Base-by-base conservation (phyloP, 208 protist genomes). In the Leishmania martiniquensis region DNA sequence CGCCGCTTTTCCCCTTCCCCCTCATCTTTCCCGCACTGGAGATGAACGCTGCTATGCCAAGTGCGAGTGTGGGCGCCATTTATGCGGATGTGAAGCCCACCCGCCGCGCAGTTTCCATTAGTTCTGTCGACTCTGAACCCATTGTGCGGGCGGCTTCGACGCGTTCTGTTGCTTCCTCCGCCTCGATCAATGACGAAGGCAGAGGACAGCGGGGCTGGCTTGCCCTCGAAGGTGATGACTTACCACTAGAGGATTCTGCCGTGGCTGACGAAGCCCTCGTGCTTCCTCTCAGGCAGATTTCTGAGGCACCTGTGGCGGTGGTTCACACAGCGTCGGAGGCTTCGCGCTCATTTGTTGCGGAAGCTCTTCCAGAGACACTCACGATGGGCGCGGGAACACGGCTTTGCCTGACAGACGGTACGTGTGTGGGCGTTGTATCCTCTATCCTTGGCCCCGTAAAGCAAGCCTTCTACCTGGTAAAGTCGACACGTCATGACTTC, bases 41-140 rank as follows among this genome's bases (percentile, higher is more conserved):
- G 70, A 82, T 80, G 84, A 81, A 78, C 47, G n/a, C 47, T n/a
- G 55, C 77, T 69, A 65, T 66, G 4, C 52, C 75, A 17, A 75
- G 72, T 37, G 54, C 76, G 1, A 45, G 47, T 25, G 70, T 84
- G 3, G 80, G 80, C 49, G 67, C 55, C 54, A 82, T 83, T 75
- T 84, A 81, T 73, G 80, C 75, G 15, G 83, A 89, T 59, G 75
- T 89, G 9, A 80, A 84, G 57, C 86, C 88, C 15, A 62, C 74
- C 2, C 80, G 84, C 32, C 73, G 82, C 15, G 68, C 76, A 17
- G 87, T 95, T 17, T 96, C 91, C n/a, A 88, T 97, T 72, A 96
- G 91, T 80, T 97, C 93, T 32, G 85, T 88, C 1, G 93, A 97
- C 78, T 95, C 91, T 1, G 91, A 97, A 62, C 91, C 91, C 0